phyloP scores from a whole-genome alignment of 768 basidiomycete genomes.

The Lactifluus subvellereus region DNA sequence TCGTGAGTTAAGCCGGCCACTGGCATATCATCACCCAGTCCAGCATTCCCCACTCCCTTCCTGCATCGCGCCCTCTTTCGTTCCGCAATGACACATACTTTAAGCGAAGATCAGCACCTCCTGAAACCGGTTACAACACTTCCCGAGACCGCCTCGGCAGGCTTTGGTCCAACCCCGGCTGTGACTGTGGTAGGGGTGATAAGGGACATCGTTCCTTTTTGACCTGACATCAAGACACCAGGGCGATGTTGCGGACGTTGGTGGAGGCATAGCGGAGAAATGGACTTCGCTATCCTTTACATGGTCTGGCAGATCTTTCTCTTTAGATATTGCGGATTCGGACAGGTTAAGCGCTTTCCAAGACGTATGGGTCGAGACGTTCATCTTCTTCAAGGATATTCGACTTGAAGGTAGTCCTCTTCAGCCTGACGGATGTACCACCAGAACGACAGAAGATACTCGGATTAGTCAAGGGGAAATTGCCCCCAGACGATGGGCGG shows the following conservation, averaged over 20 bases:
- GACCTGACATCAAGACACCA: neutral
- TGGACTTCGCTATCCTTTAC: slow-evolving; percentile 66
- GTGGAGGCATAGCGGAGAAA: slow-evolving; percentile 24
- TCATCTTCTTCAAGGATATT: slow-evolving; percentile 49
- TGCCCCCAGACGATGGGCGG: slow-evolving; percentile 66
- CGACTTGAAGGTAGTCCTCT: slow-evolving; percentile 67
- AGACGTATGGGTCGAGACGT: neutral
- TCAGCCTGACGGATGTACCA: slow-evolving; percentile 70
- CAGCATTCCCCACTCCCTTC: neutral
- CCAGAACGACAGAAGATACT: slow-evolving; percentile 84
- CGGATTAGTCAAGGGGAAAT: slow-evolving; percentile 76
- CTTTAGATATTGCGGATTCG: slow-evolving; percentile 65
- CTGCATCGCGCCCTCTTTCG: neutral
- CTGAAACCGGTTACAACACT: neutral
- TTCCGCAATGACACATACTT: neutral
- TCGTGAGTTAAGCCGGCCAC: neutral
- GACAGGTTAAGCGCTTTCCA: slow-evolving; percentile 48
- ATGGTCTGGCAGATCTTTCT: slow-evolving; percentile 64
- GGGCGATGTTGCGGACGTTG: neutral
- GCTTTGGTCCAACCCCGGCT: neutral
- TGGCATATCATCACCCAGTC: neutral
- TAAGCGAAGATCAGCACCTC: neutral
- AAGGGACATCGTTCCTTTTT: neutral
- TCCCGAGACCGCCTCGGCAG: neutral
- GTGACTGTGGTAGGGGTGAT: neutral